These are phyloP conservation scores for Phenoliferia sp. DNA, from an alignment of 1,284 basidiomycete genomes.

Conservation along the genomic window DNA sequence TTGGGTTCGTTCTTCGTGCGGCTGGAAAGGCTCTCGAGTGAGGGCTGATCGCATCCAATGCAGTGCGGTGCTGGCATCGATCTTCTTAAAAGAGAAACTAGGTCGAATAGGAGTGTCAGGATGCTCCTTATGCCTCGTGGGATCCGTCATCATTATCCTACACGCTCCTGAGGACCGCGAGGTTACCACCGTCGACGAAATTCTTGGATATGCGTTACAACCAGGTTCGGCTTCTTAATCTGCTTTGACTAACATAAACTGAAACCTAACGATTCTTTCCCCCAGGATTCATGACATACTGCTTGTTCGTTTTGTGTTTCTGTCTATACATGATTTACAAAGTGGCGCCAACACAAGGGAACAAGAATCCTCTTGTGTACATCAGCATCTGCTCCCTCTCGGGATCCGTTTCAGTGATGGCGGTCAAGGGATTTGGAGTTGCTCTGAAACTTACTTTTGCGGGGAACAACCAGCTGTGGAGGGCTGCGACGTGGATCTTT, in stretches of 20 bases:
- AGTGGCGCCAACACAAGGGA: constrained; percentile 82
- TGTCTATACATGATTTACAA: constrained; percentile 80
- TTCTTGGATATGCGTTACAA: constrained; percentile 80
- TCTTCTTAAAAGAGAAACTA: constrained; percentile 87
- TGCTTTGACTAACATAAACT: neutral
- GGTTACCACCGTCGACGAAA: constrained; percentile 89
- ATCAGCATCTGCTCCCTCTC: constrained; percentile 88
- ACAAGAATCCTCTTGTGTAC: constrained; percentile 84
- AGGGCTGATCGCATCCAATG: constrained; percentile 11
- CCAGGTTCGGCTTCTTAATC: constrained; percentile 57
- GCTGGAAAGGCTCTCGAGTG: neutral
- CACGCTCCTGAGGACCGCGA: constrained; percentile 96
- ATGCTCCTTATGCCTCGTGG: constrained; percentile 81
- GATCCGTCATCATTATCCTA: constrained; percentile 90
- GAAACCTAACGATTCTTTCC: constrained; percentile 1
- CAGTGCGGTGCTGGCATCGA: constrained; percentile 86
- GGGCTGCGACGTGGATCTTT: constrained; percentile 92
- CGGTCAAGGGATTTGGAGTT: constrained; percentile 92
- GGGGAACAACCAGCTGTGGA: constrained; percentile 93
- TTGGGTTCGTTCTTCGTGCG: constrained; percentile 62
- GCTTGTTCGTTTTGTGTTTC: constrained; percentile 76
- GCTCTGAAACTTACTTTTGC: constrained; percentile 91
- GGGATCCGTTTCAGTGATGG: constrained; percentile 85
- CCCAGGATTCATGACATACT: constrained; percentile 82
- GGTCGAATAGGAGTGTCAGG: constrained; percentile 89